These are phyloP conservation scores for Lachancea fermentati DNA, from an alignment of 805 yeast species.

Conservation along the genomic window DNA sequence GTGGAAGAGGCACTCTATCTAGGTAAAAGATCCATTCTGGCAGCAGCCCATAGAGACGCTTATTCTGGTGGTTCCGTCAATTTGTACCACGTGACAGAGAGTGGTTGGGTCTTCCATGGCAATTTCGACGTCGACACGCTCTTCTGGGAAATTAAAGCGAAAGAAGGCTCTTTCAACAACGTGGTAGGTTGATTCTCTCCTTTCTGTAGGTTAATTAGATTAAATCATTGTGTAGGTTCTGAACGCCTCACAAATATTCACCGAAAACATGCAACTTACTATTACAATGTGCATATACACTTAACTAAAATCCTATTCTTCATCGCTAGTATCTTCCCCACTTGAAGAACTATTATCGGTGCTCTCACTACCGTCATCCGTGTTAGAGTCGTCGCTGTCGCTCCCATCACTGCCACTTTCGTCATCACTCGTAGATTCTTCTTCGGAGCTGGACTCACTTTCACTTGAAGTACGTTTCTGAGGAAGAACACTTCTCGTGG, in stretches of 20 bases:
- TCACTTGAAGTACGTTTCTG: conserved; percentile 8
- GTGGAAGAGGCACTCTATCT: conserved; percentile 91
- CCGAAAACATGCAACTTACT: conserved; percentile 6
- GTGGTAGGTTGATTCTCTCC: conserved; percentile 10
- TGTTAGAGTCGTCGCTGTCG: conserved; percentile 11
- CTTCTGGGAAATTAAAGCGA: conserved; percentile 86
- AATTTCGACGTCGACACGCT: conserved; percentile 86
- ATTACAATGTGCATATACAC: conserved; percentile 2
- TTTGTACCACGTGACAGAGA: conserved; percentile 84
- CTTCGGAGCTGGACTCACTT: conserved; percentile 11
- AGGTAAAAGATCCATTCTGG: conserved; percentile 92
- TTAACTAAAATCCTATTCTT: not conserved
- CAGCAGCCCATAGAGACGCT: conserved; percentile 98
- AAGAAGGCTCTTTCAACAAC: conserved; percentile 85
- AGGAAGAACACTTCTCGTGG: conserved; percentile 6
- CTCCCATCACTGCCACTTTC: conserved; percentile 10
- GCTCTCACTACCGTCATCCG: conserved; percentile 9
- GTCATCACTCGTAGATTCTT: conserved; percentile 6
- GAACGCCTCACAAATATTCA: not conserved
- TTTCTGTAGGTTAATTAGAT: not conserved
- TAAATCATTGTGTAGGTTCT: not conserved
- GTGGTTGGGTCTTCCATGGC: conserved; percentile 95
- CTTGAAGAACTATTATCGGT: conserved; percentile 2
- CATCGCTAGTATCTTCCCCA: conserved; percentile 2
- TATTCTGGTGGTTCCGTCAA: conserved; percentile 96